These are phyloP conservation scores for Clavispora santaluciae DNA, from an alignment of 805 yeast genomes.

Conservation along the genomic window DNA sequence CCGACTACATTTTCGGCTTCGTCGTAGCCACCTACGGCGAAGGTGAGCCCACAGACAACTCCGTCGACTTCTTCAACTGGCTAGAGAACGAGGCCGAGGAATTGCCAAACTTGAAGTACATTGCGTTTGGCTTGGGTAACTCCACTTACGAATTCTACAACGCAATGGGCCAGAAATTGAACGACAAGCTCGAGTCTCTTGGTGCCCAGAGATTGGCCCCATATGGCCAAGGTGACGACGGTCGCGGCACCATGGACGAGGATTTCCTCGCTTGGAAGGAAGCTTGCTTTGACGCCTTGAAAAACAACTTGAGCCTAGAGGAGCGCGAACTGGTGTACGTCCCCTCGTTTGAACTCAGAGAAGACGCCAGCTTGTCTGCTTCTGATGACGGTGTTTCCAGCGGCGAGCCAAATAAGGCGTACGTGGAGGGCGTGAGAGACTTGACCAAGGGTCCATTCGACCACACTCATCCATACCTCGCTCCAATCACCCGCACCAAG, in stretches of 20 bases:
- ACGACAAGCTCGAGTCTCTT: slow-evolving; percentile 48
- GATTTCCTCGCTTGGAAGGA: slow-evolving; percentile 95
- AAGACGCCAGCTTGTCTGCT: slow-evolving; percentile 23
- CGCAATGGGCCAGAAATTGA: slow-evolving; percentile 65
- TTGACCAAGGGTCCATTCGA: slow-evolving; percentile 70
- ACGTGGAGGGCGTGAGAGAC: slow-evolving; percentile 22
- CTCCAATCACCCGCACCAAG: slow-evolving; percentile 53
- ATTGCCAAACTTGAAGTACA: slow-evolving; percentile 56
- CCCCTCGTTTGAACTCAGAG: slow-evolving; percentile 52
- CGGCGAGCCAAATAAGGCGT: slow-evolving; percentile 79
- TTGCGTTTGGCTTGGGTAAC: slow-evolving; percentile 91
- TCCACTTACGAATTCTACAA: slow-evolving; percentile 91
- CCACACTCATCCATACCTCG: slow-evolving; percentile 76
- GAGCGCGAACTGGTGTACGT: slow-evolving; percentile 80
- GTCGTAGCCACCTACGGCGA: slow-evolving; percentile 95
- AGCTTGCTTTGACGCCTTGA: slow-evolving; percentile 57
- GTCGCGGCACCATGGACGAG: slow-evolving; percentile 90
- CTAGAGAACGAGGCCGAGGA: slow-evolving; percentile 52
- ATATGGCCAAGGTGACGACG: slow-evolving; percentile 94
- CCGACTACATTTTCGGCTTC: slow-evolving; percentile 52
- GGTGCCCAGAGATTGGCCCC: slow-evolving; percentile 72
- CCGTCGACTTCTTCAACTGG: slow-evolving; percentile 70
- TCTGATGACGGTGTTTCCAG: slow-evolving; percentile 33
- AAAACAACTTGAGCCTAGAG: slow-evolving; percentile 58
- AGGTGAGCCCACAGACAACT: slow-evolving; percentile 97